These are phyloP conservation scores for Globisporangium nodosum DNA, from an alignment of 352 stramenopile species.

Conservation along the genomic window DNA sequence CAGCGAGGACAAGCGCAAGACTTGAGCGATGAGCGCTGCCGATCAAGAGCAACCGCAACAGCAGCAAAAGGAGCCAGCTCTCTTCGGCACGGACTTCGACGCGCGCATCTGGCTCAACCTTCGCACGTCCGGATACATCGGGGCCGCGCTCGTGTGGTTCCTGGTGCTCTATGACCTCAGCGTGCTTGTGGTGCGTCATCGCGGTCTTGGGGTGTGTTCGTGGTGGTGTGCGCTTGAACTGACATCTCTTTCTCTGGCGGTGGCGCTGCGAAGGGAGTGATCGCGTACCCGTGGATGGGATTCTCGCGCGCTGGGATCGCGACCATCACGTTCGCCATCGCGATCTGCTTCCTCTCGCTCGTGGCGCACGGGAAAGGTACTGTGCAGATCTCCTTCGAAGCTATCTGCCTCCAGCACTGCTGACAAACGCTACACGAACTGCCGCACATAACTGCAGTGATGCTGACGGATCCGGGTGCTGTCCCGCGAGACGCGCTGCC, in stretches of 20 bases:
- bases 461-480: slow-evolving; percentile 97
- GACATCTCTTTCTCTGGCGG: not conserved
- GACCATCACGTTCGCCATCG: slow-evolving; percentile 60
- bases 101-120: slow-evolving; percentile 87
- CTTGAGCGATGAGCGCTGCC: too few relatives aligned
- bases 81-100: slow-evolving; percentile 74
- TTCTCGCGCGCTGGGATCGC: slow-evolving; percentile 58
- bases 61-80: not conserved
- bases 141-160: slow-evolving; percentile 86
- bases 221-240: not conserved
- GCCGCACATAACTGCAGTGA: slow-evolving; percentile 47
- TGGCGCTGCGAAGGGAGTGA: slow-evolving; percentile 41
- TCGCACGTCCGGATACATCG: slow-evolving; percentile 88
- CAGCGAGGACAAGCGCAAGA: too few relatives aligned
- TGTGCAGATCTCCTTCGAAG: not conserved
- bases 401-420: not conserved
- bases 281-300: slow-evolving; percentile 90
- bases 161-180: slow-evolving; percentile 90
- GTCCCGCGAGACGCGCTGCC: slow-evolving; percentile 93
- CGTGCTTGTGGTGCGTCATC: slow-evolving; percentile 68
- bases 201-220: not conserved
- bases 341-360: slow-evolving; percentile 85
- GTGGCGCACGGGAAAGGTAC: slow-evolving; percentile 92
- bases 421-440: not conserved
- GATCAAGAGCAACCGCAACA: too few relatives aligned